phyloP scores from a whole-genome alignment of 2,329 filamentous ascomycete species.

The Claviceps arundinis region DNA sequence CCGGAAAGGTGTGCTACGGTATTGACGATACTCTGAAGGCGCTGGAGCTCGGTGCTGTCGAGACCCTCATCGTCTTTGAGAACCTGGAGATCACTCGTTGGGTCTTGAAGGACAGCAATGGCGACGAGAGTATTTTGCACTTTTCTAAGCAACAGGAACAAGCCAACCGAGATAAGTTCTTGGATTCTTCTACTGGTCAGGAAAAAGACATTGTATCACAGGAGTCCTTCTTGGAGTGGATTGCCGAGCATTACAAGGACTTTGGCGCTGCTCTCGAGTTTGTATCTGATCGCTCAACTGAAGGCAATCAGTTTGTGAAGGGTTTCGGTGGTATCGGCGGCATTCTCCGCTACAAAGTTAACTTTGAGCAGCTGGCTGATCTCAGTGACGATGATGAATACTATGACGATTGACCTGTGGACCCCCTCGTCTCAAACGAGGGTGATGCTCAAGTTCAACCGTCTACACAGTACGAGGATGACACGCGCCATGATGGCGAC shows the following conservation, averaged over 20 bases:
- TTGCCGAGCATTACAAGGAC: slow-evolving; percentile 95
- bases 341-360: slow-evolving; percentile 97
- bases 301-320: slow-evolving; percentile 99
- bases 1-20: slow-evolving; percentile 93
- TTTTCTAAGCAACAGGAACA: slow-evolving; percentile 69
- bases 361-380: slow-evolving; percentile 97
- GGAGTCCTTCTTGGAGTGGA: slow-evolving; percentile 96
- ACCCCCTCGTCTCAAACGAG: slow-evolving; percentile 80
- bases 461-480: slow-evolving; percentile 29
- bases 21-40: slow-evolving; percentile 97
- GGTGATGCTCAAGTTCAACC: slow-evolving; percentile 55
- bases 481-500: slow-evolving; percentile 26
- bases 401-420: slow-evolving; percentile 84
- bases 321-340: slow-evolving; percentile 98
- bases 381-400: slow-evolving; percentile 90
- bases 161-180: slow-evolving; percentile 65
- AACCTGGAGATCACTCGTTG: slow-evolving; percentile 92
- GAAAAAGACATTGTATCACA: slow-evolving; percentile 92
- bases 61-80: slow-evolving; percentile 92
- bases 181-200: slow-evolving; percentile 89
- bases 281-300: slow-evolving; percentile 90
- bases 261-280: slow-evolving; percentile 95
- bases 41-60: slow-evolving; percentile 85
- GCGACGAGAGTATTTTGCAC: slow-evolving; percentile 63
- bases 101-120: slow-evolving; percentile 68